These are phyloP conservation scores for Fusarium miscanthi DNA, from an alignment of 2,329 filamentous ascomycete genomes.

Conservation along the genomic window DNA sequence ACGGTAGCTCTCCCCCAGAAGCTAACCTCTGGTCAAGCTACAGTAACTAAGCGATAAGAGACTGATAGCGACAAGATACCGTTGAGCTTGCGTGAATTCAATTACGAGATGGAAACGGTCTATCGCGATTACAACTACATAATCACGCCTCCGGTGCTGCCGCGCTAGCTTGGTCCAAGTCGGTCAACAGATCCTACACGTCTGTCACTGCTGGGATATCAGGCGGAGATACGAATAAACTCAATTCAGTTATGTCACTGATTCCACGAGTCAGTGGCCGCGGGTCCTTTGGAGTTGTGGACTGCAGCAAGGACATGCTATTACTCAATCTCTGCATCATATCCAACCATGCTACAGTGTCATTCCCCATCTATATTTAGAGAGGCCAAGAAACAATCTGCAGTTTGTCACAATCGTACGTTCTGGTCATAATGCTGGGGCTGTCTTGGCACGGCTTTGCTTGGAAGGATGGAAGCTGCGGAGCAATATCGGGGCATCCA, in stretches of 20 bases:
- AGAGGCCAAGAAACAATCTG: background rate
- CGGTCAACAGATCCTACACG: background rate
- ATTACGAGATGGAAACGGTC: background rate
- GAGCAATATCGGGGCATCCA: accelerated
- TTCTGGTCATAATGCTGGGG: background rate
- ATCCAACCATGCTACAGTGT: background rate
- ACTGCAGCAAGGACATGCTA: too few relatives aligned
- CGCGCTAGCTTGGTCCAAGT: background rate
- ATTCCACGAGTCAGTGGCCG: background rate
- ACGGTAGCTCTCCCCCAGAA: accelerated
- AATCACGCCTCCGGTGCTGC: background rate
- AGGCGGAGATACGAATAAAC: background rate
- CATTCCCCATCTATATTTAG: background rate
- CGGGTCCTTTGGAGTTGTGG: accelerated
- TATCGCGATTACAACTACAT: background rate
- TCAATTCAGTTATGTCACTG: background rate
- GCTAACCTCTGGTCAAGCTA: too few relatives aligned
- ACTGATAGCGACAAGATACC: background rate
- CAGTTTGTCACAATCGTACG: background rate
- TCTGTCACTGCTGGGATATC: background rate
- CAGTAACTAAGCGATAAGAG: background rate
- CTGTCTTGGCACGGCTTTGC: too few relatives aligned
- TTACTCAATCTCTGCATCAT: background rate
- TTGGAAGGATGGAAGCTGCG: background rate
- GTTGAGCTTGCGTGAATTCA: background rate